A percentile compares a stretch with the other conserved stretches of the same genome.
Conservation (phyloP, 306 rosid species). For the Sicyos edulis region DNA sequence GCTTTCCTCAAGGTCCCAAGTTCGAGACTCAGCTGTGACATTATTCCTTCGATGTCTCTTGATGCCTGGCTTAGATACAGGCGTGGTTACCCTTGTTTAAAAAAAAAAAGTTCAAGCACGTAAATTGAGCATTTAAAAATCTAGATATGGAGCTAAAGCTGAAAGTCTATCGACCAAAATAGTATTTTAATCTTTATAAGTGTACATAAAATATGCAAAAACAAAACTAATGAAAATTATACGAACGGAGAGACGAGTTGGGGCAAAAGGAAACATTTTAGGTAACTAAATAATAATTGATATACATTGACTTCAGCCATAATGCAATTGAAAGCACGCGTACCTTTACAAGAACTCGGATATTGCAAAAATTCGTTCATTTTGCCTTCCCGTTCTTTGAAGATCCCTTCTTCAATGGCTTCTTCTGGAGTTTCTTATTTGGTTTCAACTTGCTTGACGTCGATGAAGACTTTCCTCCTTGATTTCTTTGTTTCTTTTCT, state of each 20-base stretch:
- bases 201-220: not conserved
- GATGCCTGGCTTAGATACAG: too few relatives aligned
- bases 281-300: not conserved
- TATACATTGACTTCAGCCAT: not conserved
- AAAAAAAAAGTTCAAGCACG: too few relatives aligned
- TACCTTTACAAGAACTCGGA: conserved; percentile 6
- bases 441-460: conserved; percentile 54
- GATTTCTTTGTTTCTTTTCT: conserved; percentile 50
- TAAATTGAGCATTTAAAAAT: too few relatives aligned
- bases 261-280: not conserved
- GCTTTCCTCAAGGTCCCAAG: too few relatives aligned
- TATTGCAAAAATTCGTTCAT: not conserved
- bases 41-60: too few relatives aligned
- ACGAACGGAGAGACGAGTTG: not conserved
- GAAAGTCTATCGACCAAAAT: too few relatives aligned
- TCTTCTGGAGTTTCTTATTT: conserved; percentile 41
- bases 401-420: conserved; percentile 43
- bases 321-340: not conserved
- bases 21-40: too few relatives aligned
- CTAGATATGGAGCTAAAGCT: too few relatives aligned
- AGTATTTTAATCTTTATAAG: too few relatives aligned
- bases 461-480: conserved; percentile 35
- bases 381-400: conserved; percentile 50
- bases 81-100: too few relatives aligned
- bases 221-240: not conserved